Percentiles rank a stretch among this genome's conserved stretches.
These are phyloP conservation scores for Botrytis elliptica DNA, from an alignment of 2,329 filamentous ascomycete genomes.

Conservation along the genomic window DNA sequence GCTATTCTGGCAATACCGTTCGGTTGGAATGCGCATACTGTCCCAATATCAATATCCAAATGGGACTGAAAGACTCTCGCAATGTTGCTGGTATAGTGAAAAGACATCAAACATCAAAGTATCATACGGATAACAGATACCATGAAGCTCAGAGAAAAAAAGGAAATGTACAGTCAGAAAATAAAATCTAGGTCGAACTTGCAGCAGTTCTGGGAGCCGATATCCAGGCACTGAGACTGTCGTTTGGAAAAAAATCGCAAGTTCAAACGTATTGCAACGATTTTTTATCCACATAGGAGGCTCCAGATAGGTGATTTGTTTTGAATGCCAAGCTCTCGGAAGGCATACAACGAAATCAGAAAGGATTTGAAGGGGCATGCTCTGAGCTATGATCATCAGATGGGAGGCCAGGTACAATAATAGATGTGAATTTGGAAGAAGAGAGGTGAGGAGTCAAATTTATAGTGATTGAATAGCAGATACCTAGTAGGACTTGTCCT, in stretches of 20 bases:
- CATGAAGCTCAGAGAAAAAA: not conserved
- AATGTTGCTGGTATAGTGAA: not conserved
- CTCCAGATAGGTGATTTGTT: not conserved
- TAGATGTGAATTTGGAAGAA: not conserved
- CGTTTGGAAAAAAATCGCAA: fast-evolving
- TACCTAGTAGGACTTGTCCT: not conserved
- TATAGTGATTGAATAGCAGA: not conserved
- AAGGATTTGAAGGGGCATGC: not conserved
- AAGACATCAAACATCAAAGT: not conserved
- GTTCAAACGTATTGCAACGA: not conserved
- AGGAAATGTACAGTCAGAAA: not conserved
- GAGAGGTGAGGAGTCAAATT: too few species aligned
- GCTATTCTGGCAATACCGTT: not conserved
- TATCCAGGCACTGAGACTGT: not conserved
- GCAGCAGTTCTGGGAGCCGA: not conserved
- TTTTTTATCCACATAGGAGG: too few species aligned
- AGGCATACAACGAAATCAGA: not conserved
- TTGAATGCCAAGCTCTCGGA: not conserved
- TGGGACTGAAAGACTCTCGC: not conserved
- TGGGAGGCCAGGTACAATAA: too few species aligned
- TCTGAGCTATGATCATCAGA: not conserved
- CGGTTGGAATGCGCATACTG: not conserved
- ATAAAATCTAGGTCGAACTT: not conserved
- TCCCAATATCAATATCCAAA: not conserved
- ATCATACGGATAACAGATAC: not conserved